Evolutionary conservation across 1,139 yeast genomes (phyloP).

Genomic region (Yamadazyma aaseri): DNA sequence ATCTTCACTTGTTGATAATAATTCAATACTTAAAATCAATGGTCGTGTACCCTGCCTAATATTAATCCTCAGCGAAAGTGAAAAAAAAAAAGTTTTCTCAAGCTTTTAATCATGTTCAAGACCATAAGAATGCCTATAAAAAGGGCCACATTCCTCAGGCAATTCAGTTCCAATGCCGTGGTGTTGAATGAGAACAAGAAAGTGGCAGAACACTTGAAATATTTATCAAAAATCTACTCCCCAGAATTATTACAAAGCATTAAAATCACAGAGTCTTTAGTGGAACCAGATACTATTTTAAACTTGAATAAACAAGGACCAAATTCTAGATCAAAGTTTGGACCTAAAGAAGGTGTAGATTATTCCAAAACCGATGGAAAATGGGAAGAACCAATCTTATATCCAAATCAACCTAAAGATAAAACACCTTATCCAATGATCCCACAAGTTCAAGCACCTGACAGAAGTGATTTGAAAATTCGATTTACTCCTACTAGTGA

Average conservation of each 20-base stretch:
- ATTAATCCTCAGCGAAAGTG: too few relatives aligned
- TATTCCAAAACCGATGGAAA: constrained; percentile 39
- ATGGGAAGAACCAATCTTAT: constrained; percentile 47
- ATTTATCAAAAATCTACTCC: constrained; percentile 68
- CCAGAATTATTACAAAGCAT: constrained; percentile 79
- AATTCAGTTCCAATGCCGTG: background rate
- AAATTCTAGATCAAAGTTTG: constrained; percentile 30
- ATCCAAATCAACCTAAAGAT: constrained; percentile 44
- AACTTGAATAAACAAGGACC: constrained; percentile 33
- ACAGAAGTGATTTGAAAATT: constrained; percentile 39
- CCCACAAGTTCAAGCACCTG: constrained; percentile 42
- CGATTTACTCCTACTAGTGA: constrained; percentile 29
- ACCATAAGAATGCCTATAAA: background rate
- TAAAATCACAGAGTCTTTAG: constrained; percentile 71
- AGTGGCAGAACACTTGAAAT: constrained; percentile 50
- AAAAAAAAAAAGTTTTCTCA: too few relatives aligned
- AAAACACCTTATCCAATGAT: constrained; percentile 43
- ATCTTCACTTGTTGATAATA: too few relatives aligned
- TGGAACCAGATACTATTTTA: constrained; percentile 59
- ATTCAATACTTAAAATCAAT: too few relatives aligned
- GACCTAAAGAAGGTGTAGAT: constrained; percentile 28
- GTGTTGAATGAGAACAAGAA: constrained; percentile 12
- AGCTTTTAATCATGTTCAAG: constrained; percentile 8
- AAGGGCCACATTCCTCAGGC: background rate
- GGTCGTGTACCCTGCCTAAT: too few relatives aligned